Conservation (phyloP, 1,139 yeast genomes). For the Lodderomyces margitis region DNA sequence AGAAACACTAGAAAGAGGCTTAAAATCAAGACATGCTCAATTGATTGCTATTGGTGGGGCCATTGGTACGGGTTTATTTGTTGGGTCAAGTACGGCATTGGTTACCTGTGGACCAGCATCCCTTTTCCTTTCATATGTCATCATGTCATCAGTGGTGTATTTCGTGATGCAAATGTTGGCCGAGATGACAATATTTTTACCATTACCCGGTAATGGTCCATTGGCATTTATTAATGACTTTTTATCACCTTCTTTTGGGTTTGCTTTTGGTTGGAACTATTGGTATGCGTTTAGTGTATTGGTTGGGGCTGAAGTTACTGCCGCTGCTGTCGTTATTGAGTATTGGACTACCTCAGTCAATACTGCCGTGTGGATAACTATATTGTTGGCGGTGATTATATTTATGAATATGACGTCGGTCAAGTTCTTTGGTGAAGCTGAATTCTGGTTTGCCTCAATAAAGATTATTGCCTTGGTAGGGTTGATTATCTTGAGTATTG, state of each 20-base stretch:
- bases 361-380: constrained; percentile 56
- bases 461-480: constrained; percentile 42
- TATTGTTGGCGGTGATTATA: constrained; percentile 41
- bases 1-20: constrained; percentile 31
- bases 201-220: constrained; percentile 47
- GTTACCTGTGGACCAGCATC: constrained; percentile 52
- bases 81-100: constrained; percentile 50
- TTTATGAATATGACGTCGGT: constrained; percentile 45
- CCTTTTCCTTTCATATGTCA: constrained; percentile 43
- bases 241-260: constrained; percentile 36
- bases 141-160: constrained; percentile 53
- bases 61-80: constrained; percentile 43
- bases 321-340: constrained; percentile 50
- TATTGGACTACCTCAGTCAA: constrained; percentile 57
- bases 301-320: constrained; percentile 51
- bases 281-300: constrained; percentile 50
- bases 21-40: constrained; percentile 38
- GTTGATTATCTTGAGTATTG: constrained; percentile 42
- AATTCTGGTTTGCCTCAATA: constrained; percentile 63
- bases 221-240: constrained; percentile 38
- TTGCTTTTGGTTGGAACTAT: constrained; percentile 50
- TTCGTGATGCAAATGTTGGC: constrained; percentile 57
- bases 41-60: constrained; percentile 41
- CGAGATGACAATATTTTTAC: constrained; percentile 61
- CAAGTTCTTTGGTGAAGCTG: constrained; percentile 60